Conservation (phyloP, 2,329 filamentous ascomycete species). For the Byssochlamys sp. region DNA sequence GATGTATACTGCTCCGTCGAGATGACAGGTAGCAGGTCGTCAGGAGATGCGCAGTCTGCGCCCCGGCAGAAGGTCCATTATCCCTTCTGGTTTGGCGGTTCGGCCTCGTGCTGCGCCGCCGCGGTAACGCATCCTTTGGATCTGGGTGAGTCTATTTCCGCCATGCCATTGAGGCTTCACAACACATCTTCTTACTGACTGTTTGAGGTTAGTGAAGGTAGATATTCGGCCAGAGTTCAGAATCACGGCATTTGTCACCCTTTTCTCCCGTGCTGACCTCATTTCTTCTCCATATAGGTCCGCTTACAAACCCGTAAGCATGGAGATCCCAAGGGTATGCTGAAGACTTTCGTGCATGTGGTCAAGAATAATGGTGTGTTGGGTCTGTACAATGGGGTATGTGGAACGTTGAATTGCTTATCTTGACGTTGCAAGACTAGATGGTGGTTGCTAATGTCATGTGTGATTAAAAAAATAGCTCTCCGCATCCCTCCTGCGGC, state of each 20-base stretch:
- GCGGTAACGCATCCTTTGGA: constrained; percentile 88
- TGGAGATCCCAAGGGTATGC: constrained; percentile 69
- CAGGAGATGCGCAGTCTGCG: constrained; percentile 17
- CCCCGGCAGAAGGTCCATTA: constrained; percentile 44
- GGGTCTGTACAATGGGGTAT: constrained; percentile 75
- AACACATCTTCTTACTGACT: constrained; percentile 13
- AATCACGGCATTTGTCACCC: constrained; percentile 1
- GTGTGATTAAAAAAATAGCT: constrained; percentile 40
- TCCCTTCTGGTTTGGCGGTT: constrained; percentile 94
- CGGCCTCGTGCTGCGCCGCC: constrained; percentile 82
- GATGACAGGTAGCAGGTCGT: constrained; percentile 27
- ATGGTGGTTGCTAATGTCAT: neutral
- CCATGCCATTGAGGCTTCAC: neutral
- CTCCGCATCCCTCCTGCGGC: constrained; percentile 82
- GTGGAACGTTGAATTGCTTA: constrained; percentile 13
- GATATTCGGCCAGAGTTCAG: constrained; percentile 2
- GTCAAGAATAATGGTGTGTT: constrained; percentile 62
- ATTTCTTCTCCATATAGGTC: constrained; percentile 46
- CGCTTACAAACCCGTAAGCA: constrained; percentile 75
- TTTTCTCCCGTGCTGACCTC: constrained; percentile 8
- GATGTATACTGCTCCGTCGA: constrained; percentile 2
- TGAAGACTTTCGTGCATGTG: constrained; percentile 76
- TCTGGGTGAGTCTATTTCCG: constrained; percentile 54
- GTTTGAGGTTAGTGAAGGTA: constrained; percentile 46
- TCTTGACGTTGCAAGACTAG: neutral